Evolutionary conservation across 1,284 basidiomycete species (phyloP), one percentile per base, ranked within the genome.

Genomic region (Papiliotrema terrestris): DNA sequence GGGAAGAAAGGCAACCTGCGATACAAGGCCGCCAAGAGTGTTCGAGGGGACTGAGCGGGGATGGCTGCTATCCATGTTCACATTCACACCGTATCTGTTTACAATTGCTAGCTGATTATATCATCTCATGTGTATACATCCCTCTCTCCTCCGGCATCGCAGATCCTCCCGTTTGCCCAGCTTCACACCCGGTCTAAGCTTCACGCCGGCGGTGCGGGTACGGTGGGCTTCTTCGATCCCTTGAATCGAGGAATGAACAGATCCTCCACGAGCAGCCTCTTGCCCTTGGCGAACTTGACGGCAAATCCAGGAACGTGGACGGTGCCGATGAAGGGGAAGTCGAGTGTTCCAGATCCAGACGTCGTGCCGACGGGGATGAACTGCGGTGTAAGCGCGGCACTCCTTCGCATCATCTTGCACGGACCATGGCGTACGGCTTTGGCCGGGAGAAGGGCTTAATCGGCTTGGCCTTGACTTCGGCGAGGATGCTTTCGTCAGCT

Each of bases 361-460:
- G 45, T 44, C 0, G 61, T 54, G 26, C 72, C 72, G 20, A 74
- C 57, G 8, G 72, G 67, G 45, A 74, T 62, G 48, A 71, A 58
- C 61, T 65, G 23, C 14, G 6, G 37, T 44, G 47, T 14, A 45
- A 51, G 15, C 29, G 11, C 13, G 36, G 15, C 38, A 36, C 41
- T 9, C n/a, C 8, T 19, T 15, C 22, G 20, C 13, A 26, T 4
- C 20, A 13, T 39, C 32, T 17, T 8, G 25, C 9, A 62, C 65
- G 49, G 23, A 68, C 57, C 47, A 67, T 54, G 22, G 57, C 63
- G 45, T 58, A 53, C 15, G 57, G 39, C n/a, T 48, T 45, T 2
- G 54, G 47, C 43, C 59, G 56, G 19, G 46, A 50, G 60, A 67
- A 69, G 15, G 57, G 59, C 58, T 66, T 65, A 2, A 67, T 46